phyloP scores from a whole-genome alignment of 2,329 filamentous ascomycete species.

The Xylariaceae sp. region DNA sequence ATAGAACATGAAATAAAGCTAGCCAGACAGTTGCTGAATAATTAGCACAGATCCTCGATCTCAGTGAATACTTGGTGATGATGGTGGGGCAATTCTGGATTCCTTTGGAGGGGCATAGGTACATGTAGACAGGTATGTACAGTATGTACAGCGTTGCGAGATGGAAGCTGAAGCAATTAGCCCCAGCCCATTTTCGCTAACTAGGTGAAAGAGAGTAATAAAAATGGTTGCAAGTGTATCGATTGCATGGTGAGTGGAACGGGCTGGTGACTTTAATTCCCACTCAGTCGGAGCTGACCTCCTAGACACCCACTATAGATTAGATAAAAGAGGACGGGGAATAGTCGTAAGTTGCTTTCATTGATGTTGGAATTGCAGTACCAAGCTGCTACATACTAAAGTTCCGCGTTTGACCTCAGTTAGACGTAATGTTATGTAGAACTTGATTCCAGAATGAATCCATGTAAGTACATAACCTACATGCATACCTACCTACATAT shows the following conservation, averaged over 20 bases:
- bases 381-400: no score
- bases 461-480: no score
- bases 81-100: slow-evolving; percentile 13
- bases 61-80: slow-evolving; percentile 1
- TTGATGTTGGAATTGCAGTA: no score
- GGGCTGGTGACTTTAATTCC: background rate
- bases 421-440: no score
- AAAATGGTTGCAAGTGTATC: slow-evolving; percentile 1
- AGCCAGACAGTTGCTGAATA: background rate
- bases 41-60: background rate
- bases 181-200: slow-evolving; percentile 10
- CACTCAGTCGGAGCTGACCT: background rate
- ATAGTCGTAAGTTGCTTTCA: background rate
- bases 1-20: slow-evolving; percentile 14
- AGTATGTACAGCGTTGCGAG: no score
- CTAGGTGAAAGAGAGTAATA: background rate
- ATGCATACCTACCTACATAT: no score
- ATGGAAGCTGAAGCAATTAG: slow-evolving; percentile 5
- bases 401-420: no score
- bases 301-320: background rate
- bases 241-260: slow-evolving; percentile 9
- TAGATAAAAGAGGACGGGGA: background rate
- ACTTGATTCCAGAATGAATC: no score
- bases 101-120: slow-evolving; percentile 17
- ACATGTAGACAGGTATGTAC: no score